Percentiles rank a stretch among this genome's conserved stretches.
Conservation (phyloP, 208 protist species). For the Acanthamoeba triangularis region DNA sequence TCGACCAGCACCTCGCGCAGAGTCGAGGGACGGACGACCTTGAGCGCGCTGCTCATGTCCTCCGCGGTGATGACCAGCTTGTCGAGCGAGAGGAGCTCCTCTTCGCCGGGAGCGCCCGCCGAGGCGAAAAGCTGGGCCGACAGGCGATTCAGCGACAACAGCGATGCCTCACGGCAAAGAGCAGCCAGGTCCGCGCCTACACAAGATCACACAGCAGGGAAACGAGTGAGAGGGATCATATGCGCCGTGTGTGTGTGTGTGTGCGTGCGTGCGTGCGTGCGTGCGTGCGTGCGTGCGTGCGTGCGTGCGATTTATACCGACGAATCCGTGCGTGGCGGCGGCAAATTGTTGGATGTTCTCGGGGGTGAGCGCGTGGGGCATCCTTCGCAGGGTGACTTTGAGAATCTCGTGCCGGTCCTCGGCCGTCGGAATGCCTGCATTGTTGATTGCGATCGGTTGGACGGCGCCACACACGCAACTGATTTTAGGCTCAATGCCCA, state of each 20-base stretch:
- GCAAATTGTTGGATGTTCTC: constrained; percentile 79
- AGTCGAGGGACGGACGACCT: constrained; percentile 9
- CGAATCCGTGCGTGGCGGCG: constrained; percentile 88
- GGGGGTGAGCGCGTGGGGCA: constrained; percentile 77
- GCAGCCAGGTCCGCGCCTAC: constrained; percentile 2
- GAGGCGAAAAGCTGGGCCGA: neutral
- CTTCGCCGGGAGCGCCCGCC: neutral
- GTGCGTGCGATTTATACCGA: constrained; percentile 63
- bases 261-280: too few relatives aligned
- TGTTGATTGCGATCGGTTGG: neutral
- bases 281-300: neutral
- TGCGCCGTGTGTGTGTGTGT: constrained; percentile 83
- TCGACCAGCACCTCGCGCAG: constrained; percentile 88
- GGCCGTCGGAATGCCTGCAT: constrained; percentile 83
- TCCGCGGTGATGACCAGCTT: constrained; percentile 61
- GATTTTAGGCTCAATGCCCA: too few relatives aligned
- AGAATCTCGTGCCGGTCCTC: constrained; percentile 84
- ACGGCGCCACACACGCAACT: neutral
- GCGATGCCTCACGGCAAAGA: constrained; percentile 27
- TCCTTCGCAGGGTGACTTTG: constrained; percentile 54
- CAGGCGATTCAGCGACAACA: neutral
- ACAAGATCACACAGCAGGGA: neutral
- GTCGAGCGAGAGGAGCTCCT: neutral
- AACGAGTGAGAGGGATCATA: constrained; percentile 73
- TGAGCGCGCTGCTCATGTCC: constrained; percentile 79